phyloP scores from a whole-genome alignment of 106 monocot genomes.

The Dendrobium nobile region DNA sequence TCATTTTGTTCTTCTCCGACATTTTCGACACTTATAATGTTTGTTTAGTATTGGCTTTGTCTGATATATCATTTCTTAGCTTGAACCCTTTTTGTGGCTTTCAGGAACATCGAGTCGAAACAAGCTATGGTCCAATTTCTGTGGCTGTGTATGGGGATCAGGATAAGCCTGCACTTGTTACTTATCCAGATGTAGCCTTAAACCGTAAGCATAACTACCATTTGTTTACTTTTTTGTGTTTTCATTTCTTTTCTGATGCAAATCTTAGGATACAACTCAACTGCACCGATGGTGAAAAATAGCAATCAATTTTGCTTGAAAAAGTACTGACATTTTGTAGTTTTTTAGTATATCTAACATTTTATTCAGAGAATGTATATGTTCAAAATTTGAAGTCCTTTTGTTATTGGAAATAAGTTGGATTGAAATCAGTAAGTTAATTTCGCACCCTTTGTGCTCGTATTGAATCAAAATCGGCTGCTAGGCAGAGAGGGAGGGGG shows the following conservation, averaged over 20 bases:
- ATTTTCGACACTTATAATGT: not conserved
- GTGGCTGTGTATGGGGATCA: conserved; percentile 59
- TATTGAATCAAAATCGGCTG: no score
- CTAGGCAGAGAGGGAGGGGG: no score
- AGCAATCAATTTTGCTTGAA: not conserved
- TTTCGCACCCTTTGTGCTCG: not conserved
- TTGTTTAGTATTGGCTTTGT: not conserved
- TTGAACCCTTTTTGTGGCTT: not conserved
- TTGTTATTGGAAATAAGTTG: not conserved
- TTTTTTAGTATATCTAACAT: not conserved
- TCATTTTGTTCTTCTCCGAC: not conserved
- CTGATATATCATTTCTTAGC: not conserved
- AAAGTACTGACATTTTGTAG: not conserved
- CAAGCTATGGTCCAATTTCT: conserved; percentile 37
- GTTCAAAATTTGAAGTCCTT: not conserved
- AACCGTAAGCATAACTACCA: conserved; percentile 34
- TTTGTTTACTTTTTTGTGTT: not conserved
- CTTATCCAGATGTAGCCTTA: conserved; percentile 65
- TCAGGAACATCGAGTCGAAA: conserved; percentile 58
- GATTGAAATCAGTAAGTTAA: not conserved
- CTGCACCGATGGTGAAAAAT: not conserved
- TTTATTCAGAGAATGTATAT: not conserved
- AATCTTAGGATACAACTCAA: not conserved
- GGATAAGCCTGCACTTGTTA: conserved; percentile 56
- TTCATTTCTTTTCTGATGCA: not conserved